phyloP scores from a whole-genome alignment of 140 eudicot genomes.

The Anethum foeniculum region DNA sequence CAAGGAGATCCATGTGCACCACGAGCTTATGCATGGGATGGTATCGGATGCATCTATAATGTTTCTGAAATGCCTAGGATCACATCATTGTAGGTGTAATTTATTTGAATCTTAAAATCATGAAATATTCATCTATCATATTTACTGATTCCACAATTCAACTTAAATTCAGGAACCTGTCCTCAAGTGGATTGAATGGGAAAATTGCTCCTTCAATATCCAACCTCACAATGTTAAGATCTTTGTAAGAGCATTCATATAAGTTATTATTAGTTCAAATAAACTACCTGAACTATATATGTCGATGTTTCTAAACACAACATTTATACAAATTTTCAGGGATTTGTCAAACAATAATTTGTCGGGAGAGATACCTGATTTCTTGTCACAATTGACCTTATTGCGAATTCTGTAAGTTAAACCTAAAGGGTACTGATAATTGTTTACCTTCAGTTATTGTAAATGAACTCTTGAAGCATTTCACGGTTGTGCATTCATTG shows the following conservation, averaged over 20 bases:
- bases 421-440: not conserved
- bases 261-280: not conserved
- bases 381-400: constrained; percentile 26
- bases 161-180: constrained; percentile 32
- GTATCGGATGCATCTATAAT: constrained; percentile 33
- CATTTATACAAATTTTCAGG: constrained; percentile 24
- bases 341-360: constrained; percentile 52
- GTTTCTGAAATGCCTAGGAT: constrained; percentile 21
- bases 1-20: constrained; percentile 64
- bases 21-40: constrained; percentile 30
- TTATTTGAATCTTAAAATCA: not conserved
- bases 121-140: not conserved
- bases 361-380: constrained; percentile 47
- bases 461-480: not conserved
- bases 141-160: not conserved
- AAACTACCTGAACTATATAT: not conserved
- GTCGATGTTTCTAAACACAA: not conserved
- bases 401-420: constrained; percentile 41
- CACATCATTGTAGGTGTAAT: constrained; percentile 30
- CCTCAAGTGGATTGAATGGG: constrained; percentile 36
- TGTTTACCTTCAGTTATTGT: not conserved
- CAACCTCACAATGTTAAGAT: constrained; percentile 38
- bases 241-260: constrained; percentile 24
- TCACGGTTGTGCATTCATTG: not conserved
- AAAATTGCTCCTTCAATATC: constrained; percentile 27